Base-by-base conservation (phyloP, 306 rosid species). In the Ormosia semicastrata region DNA sequence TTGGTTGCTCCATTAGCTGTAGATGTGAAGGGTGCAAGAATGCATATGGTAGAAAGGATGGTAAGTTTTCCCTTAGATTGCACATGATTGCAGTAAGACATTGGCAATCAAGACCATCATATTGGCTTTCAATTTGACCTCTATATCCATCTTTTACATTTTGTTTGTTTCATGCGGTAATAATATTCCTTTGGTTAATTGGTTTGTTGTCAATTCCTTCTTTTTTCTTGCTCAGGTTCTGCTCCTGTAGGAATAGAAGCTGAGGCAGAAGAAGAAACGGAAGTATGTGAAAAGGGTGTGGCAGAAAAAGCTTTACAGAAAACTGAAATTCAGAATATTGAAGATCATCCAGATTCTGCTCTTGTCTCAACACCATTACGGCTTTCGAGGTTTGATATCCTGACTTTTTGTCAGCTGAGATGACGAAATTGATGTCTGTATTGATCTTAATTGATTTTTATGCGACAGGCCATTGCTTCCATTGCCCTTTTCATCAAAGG, bases 21-120 rank as follows among this genome's bases (percentile, higher is more conserved):
- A 87, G 98, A 88, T 96, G 99, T 66, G 97, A 85, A 85, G 97
- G 97, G 62, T 96, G 99, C 81, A 93, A 89, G 83, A 96, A 96
- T 12, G 85, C 93, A 33, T 93, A 71, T 74, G 98, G 97, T 40
- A 93, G 90, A 88, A 92, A 92, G 88, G 94, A 94, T 81, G 94
- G 99, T 93, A 73, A 87, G 94, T 82, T 15, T 60, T n/a, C 32
- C 34, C 13, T 18, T 39, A 8, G 59, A 58, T 73, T 70, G 58
- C 68, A 6, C 36, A 8, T 47, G 8, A 53, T n/a, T 11, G 60
- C 66, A 66, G 33, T 69, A 10, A 64, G n/a, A 50, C 30, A 12
- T 49, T 72, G 43, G 66, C 29, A 8, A 54, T 71, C n/a, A 75
- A 62, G 41, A 43, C 29, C 52, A 66, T 80, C 60, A 17, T 6